phyloP scores from a whole-genome alignment of 768 basidiomycete genomes.

The Termitomyces sp. region DNA sequence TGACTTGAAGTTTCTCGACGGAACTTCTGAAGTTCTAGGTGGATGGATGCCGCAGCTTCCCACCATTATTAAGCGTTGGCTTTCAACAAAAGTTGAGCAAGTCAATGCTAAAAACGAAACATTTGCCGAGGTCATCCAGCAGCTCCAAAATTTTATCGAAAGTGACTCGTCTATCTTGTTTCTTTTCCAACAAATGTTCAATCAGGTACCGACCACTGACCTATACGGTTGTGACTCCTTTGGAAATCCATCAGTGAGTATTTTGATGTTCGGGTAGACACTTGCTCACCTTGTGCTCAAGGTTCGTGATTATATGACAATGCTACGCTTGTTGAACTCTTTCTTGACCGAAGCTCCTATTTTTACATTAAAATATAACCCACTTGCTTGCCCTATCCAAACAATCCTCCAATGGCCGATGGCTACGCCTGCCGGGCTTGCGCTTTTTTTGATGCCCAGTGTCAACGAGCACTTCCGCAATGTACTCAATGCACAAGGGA shows the following conservation, averaged over 20 bases:
- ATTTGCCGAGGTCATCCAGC: slow-evolving; percentile 3
- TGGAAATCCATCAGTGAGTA: slow-evolving; percentile 5
- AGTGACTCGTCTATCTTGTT: slow-evolving; percentile 1
- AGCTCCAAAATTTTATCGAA: slow-evolving; percentile 10
- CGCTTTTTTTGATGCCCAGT: slow-evolving; percentile 32
- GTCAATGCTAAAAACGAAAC: neutral
- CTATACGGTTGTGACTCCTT: slow-evolving; percentile 5
- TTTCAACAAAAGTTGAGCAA: neutral
- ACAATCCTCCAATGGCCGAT: slow-evolving; percentile 37
- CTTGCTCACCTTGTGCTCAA: slow-evolving; percentile 8
- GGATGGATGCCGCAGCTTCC: slow-evolving; percentile 8
- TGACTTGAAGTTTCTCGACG: neutral
- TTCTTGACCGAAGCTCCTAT: slow-evolving; percentile 36
- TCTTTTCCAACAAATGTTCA: slow-evolving; percentile 12
- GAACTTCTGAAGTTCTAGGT: neutral
- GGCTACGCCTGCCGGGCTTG: slow-evolving; percentile 26
- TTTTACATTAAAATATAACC: slow-evolving; percentile 29
- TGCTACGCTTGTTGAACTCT: slow-evolving; percentile 36
- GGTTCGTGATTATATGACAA: slow-evolving; percentile 36
- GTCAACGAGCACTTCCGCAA: slow-evolving; percentile 45
- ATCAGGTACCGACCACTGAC: slow-evolving; percentile 6
- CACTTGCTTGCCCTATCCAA: slow-evolving; percentile 44
- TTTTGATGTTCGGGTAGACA: neutral
- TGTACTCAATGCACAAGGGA: slow-evolving; percentile 45
- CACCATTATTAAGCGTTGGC: slow-evolving; percentile 1